phyloP scores from a whole-genome alignment of 1,284 basidiomycete species.

The Rhodotorula sp. region DNA sequence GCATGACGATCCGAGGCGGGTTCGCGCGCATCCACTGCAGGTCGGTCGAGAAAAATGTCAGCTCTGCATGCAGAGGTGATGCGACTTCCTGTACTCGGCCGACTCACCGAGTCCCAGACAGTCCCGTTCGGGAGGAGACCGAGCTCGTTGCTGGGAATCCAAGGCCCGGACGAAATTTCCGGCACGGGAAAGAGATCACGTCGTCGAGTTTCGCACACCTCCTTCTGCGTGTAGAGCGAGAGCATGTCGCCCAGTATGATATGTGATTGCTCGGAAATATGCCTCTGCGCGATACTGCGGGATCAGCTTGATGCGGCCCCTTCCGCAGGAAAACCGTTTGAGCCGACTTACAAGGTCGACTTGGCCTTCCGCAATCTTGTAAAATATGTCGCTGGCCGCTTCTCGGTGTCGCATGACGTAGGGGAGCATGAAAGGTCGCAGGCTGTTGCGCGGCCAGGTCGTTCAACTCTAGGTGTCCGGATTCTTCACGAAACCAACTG shows the following conservation, averaged over 20 bases:
- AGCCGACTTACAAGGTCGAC: constrained; percentile 17
- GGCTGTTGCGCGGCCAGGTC: not conserved
- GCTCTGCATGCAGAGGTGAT: no score
- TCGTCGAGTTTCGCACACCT: constrained; percentile 29
- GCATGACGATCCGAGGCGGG: constrained; percentile 9
- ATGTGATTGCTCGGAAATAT: constrained; percentile 24
- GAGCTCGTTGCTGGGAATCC: constrained; percentile 22
- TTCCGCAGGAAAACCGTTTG: not conserved
- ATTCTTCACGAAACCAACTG: not conserved
- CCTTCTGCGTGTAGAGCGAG: constrained; percentile 28
- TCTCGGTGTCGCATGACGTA: constrained; percentile 31
- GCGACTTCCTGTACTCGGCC: no score
- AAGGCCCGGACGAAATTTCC: not conserved
- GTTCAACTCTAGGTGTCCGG: no score
- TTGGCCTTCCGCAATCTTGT: not conserved
- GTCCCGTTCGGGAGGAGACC: constrained; percentile 14
- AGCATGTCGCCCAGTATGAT: constrained; percentile 33
- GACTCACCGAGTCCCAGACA: constrained; percentile 18
- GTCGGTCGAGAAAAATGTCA: no score
- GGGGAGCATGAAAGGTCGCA: constrained; percentile 33
- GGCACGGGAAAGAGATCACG: not conserved
- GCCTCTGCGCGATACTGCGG: constrained; percentile 7
- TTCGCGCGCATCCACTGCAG: constrained; percentile 16
- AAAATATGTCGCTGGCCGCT: constrained; percentile 17
- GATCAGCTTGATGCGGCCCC: not conserved